A percentile compares a stretch with the other conserved stretches of the same genome.
Conservation (phyloP, 257 asterid genomes). For the Solanum tarijense region DNA sequence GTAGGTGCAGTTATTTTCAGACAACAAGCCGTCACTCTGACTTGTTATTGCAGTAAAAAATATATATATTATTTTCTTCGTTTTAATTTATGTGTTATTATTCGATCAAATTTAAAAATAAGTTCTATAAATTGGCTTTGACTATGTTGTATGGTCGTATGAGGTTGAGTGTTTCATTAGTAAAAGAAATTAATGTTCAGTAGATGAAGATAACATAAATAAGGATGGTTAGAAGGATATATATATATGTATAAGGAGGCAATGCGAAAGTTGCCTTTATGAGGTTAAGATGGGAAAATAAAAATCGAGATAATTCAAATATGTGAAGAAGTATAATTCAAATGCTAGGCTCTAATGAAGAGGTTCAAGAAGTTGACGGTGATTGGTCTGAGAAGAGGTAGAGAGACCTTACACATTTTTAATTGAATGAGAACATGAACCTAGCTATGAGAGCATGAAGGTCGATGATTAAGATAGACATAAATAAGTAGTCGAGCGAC, state of each 20-base stretch:
- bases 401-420: background rate
- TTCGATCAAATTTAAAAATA: background rate
- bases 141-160: background rate
- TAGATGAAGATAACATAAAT: background rate
- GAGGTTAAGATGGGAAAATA: background rate
- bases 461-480: no score
- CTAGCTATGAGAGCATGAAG: background rate
- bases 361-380: no score
- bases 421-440: background rate
- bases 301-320: no score
- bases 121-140: background rate
- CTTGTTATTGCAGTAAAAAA: background rate
- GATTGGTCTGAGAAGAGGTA: background rate
- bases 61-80: background rate
- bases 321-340: background rate
- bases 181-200: background rate
- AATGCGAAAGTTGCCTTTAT: background rate
- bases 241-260: background rate
- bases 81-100: background rate
- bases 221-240: background rate
- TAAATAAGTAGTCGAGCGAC: background rate
- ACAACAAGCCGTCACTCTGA: background rate
- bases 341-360: no score
- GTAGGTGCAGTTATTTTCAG: background rate
- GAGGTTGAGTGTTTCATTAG: background rate